Evolutionary conservation across 371 early-diverging fungal species (phyloP).

Genomic region (Vittaforma corneae): DNA sequence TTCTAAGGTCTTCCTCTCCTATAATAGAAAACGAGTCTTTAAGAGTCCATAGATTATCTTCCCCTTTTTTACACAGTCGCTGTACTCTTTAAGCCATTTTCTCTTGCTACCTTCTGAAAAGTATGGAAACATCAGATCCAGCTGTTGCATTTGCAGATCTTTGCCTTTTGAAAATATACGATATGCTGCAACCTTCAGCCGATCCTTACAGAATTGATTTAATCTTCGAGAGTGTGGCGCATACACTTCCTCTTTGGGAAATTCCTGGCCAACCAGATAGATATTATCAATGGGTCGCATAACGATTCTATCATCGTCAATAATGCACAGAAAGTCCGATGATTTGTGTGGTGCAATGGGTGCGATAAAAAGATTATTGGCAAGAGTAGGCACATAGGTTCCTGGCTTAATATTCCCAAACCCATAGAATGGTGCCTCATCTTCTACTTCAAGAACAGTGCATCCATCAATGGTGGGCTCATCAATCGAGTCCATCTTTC

Average conservation of each 20-base stretch:
- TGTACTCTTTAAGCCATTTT: constrained; percentile 72
- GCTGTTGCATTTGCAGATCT: constrained; percentile 45
- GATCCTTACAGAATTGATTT: constrained; percentile 75
- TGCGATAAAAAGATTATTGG: constrained; percentile 88
- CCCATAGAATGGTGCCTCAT: constrained; percentile 84
- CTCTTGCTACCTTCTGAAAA: constrained; percentile 59
- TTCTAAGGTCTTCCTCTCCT: constrained; percentile 78
- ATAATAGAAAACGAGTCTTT: constrained; percentile 71
- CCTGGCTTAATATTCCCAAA: constrained; percentile 74
- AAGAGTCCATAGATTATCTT: constrained; percentile 78
- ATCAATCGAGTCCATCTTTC: constrained; percentile 63
- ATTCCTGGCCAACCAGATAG: constrained; percentile 87
- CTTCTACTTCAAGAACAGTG: constrained; percentile 74
- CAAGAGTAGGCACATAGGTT: constrained; percentile 69
- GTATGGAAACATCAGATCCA: constrained; percentile 56
- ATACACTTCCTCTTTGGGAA: constrained; percentile 84
- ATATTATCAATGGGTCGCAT: constrained; percentile 68
- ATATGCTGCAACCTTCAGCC: constrained; percentile 68
- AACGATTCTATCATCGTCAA: constrained; percentile 61
- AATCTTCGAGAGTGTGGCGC: constrained; percentile 88
- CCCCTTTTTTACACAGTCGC: constrained; percentile 77
- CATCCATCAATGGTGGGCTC: constrained; percentile 33
- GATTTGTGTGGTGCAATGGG: constrained; percentile 73
- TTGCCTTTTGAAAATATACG: constrained; percentile 60
- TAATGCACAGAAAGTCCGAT: constrained; percentile 61